These are phyloP conservation scores for Geotrichum restrictum DNA, from an alignment of 1,139 yeast species.

Conservation along the genomic window DNA sequence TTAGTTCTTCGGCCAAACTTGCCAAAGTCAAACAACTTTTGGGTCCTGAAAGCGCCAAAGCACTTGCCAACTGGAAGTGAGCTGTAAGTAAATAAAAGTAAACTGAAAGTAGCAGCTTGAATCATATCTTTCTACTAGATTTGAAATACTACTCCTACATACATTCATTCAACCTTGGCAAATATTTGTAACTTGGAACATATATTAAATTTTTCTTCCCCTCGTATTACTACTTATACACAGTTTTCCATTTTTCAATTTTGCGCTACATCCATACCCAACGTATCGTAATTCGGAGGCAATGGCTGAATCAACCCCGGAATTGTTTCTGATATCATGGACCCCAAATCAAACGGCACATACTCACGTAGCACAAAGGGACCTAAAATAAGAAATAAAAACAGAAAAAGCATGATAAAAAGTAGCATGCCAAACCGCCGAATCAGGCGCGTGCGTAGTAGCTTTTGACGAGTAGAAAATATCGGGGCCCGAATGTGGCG, in stretches of 20 bases:
- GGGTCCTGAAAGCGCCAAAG: background rate
- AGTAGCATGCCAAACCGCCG: slow-evolving; percentile 44
- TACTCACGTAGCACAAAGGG: slow-evolving; percentile 25
- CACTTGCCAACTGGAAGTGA: slow-evolving; percentile 12
- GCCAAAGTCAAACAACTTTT: background rate
- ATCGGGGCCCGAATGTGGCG: slow-evolving; percentile 48
- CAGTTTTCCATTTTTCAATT: no score
- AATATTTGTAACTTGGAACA: no score
- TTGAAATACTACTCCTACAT: background rate
- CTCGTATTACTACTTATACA: background rate
- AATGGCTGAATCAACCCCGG: slow-evolving; percentile 28
- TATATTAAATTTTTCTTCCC: background rate
- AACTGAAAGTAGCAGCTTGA: no score
- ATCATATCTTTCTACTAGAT: no score
- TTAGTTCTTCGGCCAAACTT: slow-evolving; percentile 15
- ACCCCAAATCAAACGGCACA: slow-evolving; percentile 16
- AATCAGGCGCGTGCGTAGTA: slow-evolving; percentile 41
- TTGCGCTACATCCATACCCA: slow-evolving; percentile 19
- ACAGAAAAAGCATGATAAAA: slow-evolving; percentile 42
- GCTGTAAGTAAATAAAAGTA: no score
- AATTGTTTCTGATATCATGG: slow-evolving; percentile 12
- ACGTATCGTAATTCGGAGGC: slow-evolving; percentile 17
- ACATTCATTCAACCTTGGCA: no score
- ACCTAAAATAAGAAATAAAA: slow-evolving; percentile 34
- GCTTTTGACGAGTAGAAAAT: slow-evolving; percentile 39